A percentile compares a stretch with the other conserved stretches of the same genome.
Conservation (phyloP, 495 filamentous ascomycete species). For the Wilcoxina mikolae region DNA sequence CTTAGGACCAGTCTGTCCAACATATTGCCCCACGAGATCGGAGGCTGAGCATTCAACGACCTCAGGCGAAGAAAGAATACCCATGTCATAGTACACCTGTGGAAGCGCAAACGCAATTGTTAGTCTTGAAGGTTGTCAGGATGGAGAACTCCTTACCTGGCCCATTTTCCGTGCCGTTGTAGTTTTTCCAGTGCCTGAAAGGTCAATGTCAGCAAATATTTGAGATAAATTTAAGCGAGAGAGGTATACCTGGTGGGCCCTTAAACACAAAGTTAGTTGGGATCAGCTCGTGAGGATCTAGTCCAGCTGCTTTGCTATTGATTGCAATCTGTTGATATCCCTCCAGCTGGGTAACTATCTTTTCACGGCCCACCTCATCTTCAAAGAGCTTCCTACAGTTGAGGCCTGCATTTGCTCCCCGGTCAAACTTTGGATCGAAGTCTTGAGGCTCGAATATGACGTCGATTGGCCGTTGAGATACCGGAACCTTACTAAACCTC, state of each 20-base stretch:
- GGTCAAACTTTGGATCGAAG: conserved; percentile 53
- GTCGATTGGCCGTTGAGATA: conserved; percentile 22
- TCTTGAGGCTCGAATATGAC: conserved; percentile 43
- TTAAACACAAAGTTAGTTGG: conserved; percentile 51
- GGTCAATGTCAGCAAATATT: neutral
- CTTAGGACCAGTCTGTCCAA: conserved; percentile 39
- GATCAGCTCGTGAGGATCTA: conserved; percentile 45
- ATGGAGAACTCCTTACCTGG: conserved; percentile 24
- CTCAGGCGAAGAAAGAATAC: conserved; percentile 38
- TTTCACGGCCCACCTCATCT: conserved; percentile 52
- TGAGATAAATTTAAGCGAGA: neutral
- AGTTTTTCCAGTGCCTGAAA: conserved; percentile 55
- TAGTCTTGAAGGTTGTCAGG: neutral
- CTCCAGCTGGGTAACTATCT: conserved; percentile 43
- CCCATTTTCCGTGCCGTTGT: conserved; percentile 56
- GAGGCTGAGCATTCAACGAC: conserved; percentile 45
- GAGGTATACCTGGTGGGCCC: conserved; percentile 43
- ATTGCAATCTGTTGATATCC: conserved; percentile 44
- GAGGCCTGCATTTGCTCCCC: conserved; percentile 35
- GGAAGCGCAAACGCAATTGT: neutral
- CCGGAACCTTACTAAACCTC: conserved; percentile 45
- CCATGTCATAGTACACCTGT: conserved; percentile 52
- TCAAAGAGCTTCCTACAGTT: conserved; percentile 40
- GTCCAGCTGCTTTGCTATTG: conserved; percentile 34
- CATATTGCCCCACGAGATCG: conserved; percentile 44